Conservation (phyloP, 805 yeast genomes). For the Cyberlindnera samutprakarnensis region DNA sequence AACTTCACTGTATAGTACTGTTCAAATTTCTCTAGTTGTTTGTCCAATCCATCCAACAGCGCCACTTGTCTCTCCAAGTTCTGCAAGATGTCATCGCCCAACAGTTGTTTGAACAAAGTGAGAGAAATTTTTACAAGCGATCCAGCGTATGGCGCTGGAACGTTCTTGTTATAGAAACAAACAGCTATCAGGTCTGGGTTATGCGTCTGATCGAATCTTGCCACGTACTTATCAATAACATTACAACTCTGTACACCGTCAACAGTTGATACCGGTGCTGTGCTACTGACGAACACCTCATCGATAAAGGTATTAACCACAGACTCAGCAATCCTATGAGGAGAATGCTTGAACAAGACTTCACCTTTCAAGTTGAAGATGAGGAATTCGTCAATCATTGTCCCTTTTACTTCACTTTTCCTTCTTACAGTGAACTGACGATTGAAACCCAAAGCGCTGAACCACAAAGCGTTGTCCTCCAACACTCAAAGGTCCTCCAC, state of each 20-base stretch:
- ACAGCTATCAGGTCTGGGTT: slow-evolving; percentile 37
- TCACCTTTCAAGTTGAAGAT: slow-evolving; percentile 47
- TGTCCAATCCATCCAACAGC: slow-evolving; percentile 23
- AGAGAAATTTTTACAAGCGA: slow-evolving; percentile 25
- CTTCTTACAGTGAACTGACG: background rate
- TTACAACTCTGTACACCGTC: background rate
- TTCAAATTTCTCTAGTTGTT: slow-evolving; percentile 31
- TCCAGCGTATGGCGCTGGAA: slow-evolving; percentile 29
- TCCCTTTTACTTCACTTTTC: background rate
- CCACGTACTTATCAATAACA: slow-evolving; percentile 24
- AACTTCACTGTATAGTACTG: slow-evolving; percentile 31
- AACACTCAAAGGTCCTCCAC: too few relatives aligned
- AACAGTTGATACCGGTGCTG: background rate
- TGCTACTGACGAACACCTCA: slow-evolving; percentile 38
- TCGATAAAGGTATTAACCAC: slow-evolving; percentile 41
- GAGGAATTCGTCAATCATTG: slow-evolving; percentile 40
- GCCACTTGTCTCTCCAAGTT: slow-evolving; percentile 24
- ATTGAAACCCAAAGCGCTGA: too few relatives aligned
- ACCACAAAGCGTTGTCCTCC: too few relatives aligned
- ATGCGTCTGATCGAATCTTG: slow-evolving; percentile 36
- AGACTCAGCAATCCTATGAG: slow-evolving; percentile 30
- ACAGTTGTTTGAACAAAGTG: slow-evolving; percentile 24
- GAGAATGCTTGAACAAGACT: slow-evolving; percentile 40
- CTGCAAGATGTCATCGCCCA: slow-evolving; percentile 20
- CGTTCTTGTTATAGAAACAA: slow-evolving; percentile 33